Evolutionary conservation across 2,329 filamentous ascomycete species (phyloP), one percentile per base, ranked within the genome.

Genomic region (Xylaria multiplex): DNA sequence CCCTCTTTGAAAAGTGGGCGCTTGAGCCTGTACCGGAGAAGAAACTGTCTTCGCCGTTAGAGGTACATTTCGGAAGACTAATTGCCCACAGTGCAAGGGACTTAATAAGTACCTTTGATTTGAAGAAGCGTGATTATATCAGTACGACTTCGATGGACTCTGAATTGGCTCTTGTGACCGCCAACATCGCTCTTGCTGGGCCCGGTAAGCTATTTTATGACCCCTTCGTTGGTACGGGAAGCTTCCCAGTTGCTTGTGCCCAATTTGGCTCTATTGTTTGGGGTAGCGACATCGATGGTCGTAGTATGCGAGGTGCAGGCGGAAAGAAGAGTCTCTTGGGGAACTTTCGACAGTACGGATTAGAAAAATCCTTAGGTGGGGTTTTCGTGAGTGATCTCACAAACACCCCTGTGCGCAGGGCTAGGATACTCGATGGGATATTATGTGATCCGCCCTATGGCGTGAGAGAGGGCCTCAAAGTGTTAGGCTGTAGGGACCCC

Each of bases 81-180:
- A 77, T 98, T 27, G 90, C 84, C 1, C 81, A 81, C 13, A 90
- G 91, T 2, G 86, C 86, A 2, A 86, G 95, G 50, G 87, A 91
- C 59, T 83, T 90, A 5, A 84, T 92, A 37, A 82, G 86, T 42
- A 91, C 86, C 27, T 96, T 94, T 74, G 93, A 97, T 77, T 84
- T 99, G 24, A 99, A 99, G 83, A 97, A 97, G 79, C 85, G 96
- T 32, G 86, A 86, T 45, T 99, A 99, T 77, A 98, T 99, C 73
- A 93, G 91, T 71, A 98, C 95, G 0, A 99, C 96, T 0, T 96
- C 92, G 52, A 98, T 99, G 96, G 96, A 99, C 77, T 92, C 95
- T 0, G 96, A 98, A 78, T 84, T 99, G 49, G 92, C 93, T 13
- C 85, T 99, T 0, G 83, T 99, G 24, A 97, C 94, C 0, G 96